A percentile compares a stretch with the other conserved stretches of the same genome.
phyloP scores from a whole-genome alignment of 1,139 yeast species.

The Saccharomycopsis crataegensis region DNA sequence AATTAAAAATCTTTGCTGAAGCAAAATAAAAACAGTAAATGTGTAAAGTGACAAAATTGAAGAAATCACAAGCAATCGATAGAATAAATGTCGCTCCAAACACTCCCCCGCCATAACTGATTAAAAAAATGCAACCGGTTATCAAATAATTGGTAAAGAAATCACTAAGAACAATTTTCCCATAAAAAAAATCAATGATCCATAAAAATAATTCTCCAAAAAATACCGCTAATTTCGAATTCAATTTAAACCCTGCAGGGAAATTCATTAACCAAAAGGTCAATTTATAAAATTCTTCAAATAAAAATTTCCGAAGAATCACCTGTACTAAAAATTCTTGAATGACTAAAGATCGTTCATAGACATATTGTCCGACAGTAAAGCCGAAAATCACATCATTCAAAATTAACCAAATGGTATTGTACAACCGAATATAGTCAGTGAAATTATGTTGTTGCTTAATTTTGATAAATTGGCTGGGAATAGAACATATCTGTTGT shows the following conservation, averaged over 20 bases:
- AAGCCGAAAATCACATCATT: constrained; percentile 78
- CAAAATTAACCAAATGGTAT: constrained; percentile 77
- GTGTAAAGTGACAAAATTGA: constrained; percentile 61
- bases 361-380: constrained; percentile 45
- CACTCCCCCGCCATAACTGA: constrained; percentile 38
- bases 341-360: constrained; percentile 37
- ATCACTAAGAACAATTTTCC: constrained; percentile 9
- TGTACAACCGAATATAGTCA: constrained; percentile 84
- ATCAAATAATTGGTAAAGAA: constrained; percentile 22
- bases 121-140: constrained; percentile 8
- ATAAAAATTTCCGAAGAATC: constrained; percentile 32
- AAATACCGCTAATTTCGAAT: constrained; percentile 77
- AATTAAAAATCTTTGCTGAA: constrained; percentile 68
- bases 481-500: constrained; percentile 73
- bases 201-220: constrained; percentile 82
- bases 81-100: constrained; percentile 66
- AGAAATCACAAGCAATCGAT: constrained; percentile 57
- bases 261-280: constrained; percentile 77
- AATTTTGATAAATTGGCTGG: constrained; percentile 66
- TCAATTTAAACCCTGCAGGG: constrained; percentile 92
- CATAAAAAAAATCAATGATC: constrained; percentile 66
- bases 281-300: constrained; percentile 36
- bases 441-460: constrained; percentile 33
- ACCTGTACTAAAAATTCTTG: constrained; percentile 31
- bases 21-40: constrained; percentile 71